phyloP scores from a whole-genome alignment of 2,329 filamentous ascomycete genomes.

The Colletotrichum spaethianum region DNA sequence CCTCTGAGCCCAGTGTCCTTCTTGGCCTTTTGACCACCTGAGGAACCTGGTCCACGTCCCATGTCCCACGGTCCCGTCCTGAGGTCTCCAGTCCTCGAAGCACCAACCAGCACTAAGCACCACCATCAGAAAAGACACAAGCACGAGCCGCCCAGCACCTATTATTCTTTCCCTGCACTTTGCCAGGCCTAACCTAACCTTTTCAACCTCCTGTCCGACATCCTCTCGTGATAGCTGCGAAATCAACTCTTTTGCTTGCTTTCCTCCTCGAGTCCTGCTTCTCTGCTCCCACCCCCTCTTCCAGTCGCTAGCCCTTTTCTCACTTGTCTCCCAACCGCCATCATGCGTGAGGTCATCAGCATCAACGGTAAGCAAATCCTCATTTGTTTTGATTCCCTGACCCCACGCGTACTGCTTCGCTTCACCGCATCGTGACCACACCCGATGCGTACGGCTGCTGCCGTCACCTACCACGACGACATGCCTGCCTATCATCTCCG shows the following conservation, averaged over 20 bases:
- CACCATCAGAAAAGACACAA: slow-evolving; percentile 27
- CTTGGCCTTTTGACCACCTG: slow-evolving; percentile 25
- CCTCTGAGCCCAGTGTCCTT: not conserved
- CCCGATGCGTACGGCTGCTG: slow-evolving; percentile 37
- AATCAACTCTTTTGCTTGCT: slow-evolving; percentile 35
- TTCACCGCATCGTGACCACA: slow-evolving; percentile 60
- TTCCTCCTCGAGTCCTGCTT: slow-evolving; percentile 20
- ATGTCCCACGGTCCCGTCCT: not conserved
- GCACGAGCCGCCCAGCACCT: slow-evolving; percentile 37
- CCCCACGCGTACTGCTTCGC: slow-evolving; percentile 57
- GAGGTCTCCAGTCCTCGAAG: slow-evolving; percentile 5
- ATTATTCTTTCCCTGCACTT: slow-evolving; percentile 39
- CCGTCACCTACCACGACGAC: slow-evolving; percentile 43
- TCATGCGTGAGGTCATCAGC: slow-evolving; percentile 99
- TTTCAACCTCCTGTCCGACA: slow-evolving; percentile 40
- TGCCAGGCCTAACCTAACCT: slow-evolving; percentile 33
- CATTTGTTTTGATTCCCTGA: slow-evolving; percentile 48
- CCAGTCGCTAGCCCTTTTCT: slow-evolving; percentile 45
- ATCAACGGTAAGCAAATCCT: slow-evolving; percentile 85
- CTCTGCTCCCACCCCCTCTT: slow-evolving; percentile 27
- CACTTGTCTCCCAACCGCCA: slow-evolving; percentile 57
- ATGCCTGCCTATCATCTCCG: slow-evolving; percentile 32
- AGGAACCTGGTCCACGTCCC: slow-evolving; percentile 29
- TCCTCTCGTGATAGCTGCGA: slow-evolving; percentile 41
- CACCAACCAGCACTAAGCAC: slow-evolving; percentile 16